Percentiles rank a stretch among this genome's conserved stretches.
These are phyloP conservation scores for Dactylellina drechsleri DNA, from an alignment of 2,329 filamentous ascomycete species.

Conservation along the genomic window DNA sequence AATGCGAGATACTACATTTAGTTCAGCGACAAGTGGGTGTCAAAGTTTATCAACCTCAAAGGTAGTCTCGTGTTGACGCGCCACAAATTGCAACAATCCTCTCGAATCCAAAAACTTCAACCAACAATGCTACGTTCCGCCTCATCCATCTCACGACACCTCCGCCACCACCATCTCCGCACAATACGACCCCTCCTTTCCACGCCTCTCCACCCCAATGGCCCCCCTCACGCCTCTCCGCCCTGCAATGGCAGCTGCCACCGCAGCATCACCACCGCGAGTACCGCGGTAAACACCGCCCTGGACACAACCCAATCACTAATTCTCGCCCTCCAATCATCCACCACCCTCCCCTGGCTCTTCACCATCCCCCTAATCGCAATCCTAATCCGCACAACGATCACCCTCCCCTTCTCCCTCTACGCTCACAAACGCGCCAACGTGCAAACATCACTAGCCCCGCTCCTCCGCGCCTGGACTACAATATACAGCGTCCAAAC, in stretches of 20 bases:
- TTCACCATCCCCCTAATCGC: constrained; percentile 56
- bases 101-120: neutral
- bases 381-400: constrained; percentile 54
- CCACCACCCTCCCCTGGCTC: constrained; percentile 56
- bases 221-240: neutral
- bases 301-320: constrained; percentile 40
- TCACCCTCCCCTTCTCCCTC: constrained; percentile 56
- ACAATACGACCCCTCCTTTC: constrained; percentile 15
- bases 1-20: no score
- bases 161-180: constrained; percentile 34
- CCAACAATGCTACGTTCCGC: constrained; percentile 39
- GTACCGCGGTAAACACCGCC: constrained; percentile 19
- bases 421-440: constrained; percentile 55
- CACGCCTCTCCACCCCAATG: constrained; percentile 1
- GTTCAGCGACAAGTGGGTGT: no score
- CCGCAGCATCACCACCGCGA: constrained; percentile 15
- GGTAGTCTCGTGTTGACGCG: constrained; percentile 13
- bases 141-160: constrained; percentile 26
- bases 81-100: constrained; percentile 35
- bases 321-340: constrained; percentile 55
- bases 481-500: constrained; percentile 29
- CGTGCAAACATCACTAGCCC: constrained; percentile 52
- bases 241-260: neutral
- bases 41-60: no score
- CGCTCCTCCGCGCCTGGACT: constrained; percentile 55